These are phyloP conservation scores for Kuraishia hungarica DNA, from an alignment of 805 yeast genomes.

Conservation along the genomic window DNA sequence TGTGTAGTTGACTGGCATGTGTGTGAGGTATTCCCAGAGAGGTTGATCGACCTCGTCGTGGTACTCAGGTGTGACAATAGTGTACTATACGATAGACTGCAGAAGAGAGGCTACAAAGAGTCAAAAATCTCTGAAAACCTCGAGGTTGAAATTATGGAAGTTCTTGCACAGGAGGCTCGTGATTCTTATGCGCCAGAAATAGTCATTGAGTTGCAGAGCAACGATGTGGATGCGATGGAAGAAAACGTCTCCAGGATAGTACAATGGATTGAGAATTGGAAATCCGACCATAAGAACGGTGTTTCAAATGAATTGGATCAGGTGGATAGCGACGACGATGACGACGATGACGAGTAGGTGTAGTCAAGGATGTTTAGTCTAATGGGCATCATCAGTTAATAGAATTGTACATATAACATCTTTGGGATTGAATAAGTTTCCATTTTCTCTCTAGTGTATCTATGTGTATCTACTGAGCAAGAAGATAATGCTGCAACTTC, in stretches of 20 bases:
- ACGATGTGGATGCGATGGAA: conserved; percentile 69
- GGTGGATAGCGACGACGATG: conserved; percentile 9
- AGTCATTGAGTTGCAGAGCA: conserved; percentile 72
- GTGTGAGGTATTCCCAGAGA: conserved; percentile 90
- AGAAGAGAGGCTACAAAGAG: conserved; percentile 69
- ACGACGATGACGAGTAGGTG: conserved; percentile 3
- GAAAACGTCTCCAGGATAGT: conserved; percentile 70
- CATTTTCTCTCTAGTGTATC: background rate
- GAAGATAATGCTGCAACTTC: conserved; percentile 52
- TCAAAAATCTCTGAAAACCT: conserved; percentile 82
- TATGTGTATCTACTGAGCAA: conserved; percentile 5
- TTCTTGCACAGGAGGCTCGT: conserved; percentile 76
- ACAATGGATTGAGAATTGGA: conserved; percentile 75
- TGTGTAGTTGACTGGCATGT: conserved; percentile 95
- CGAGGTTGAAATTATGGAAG: conserved; percentile 96
- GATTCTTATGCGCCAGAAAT: conserved; percentile 75
- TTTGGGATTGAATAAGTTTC: background rate
- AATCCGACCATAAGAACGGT: conserved; percentile 52
- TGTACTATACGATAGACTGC: conserved; percentile 64
- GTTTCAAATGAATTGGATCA: conserved; percentile 39
- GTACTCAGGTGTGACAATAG: conserved; percentile 77
- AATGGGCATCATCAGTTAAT: too few species aligned
- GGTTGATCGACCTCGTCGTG: conserved; percentile 85
- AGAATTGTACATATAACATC: too few species aligned
- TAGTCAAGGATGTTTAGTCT: too few species aligned